These are phyloP conservation scores for Iberis pinnata DNA, from an alignment of 345 rosid genomes.

Conservation along the genomic window DNA sequence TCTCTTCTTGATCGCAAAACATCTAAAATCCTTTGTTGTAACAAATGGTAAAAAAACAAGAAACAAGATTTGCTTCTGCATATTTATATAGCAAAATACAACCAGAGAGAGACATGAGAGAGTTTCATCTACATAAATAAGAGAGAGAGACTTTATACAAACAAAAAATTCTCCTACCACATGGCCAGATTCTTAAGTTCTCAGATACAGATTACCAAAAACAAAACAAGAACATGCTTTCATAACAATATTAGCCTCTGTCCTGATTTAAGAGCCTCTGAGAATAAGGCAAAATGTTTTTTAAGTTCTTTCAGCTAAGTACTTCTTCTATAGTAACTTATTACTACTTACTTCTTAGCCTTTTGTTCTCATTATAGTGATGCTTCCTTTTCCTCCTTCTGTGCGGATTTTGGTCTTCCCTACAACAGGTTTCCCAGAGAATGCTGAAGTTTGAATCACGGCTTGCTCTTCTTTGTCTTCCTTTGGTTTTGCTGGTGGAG, in stretches of 20 bases:
- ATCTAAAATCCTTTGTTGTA: too few species aligned
- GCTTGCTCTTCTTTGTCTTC: conserved; percentile 45
- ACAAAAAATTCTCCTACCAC: too few species aligned
- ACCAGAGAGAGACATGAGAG: too few species aligned
- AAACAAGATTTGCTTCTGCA: too few species aligned
- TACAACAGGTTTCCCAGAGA: conserved; percentile 97
- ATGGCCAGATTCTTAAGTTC: too few species aligned
- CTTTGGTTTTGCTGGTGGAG: conserved; percentile 59
- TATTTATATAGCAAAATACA: too few species aligned
- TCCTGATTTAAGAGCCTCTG: conserved; percentile 24
- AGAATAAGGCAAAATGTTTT: conserved; percentile 26
- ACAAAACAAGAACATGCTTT: conserved; percentile 23
- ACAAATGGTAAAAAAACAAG: too few species aligned
- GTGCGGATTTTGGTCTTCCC: conserved; percentile 95
- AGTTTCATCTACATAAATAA: too few species aligned
- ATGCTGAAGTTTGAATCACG: conserved; percentile 80
- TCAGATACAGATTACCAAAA: too few species aligned
- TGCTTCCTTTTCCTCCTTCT: conserved; percentile 98
- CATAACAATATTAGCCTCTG: conserved; percentile 15
- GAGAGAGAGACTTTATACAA: conserved; percentile 22
- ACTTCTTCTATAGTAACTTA: neutral
- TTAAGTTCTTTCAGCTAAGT: conserved; percentile 7
- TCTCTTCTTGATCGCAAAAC: too few species aligned
- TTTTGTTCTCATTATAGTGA: conserved; percentile 88
- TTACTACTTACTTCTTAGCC: conserved; percentile 10